Conservation (phyloP, 148 eudicot species). For the Rhododendron griersonianum region DNA sequence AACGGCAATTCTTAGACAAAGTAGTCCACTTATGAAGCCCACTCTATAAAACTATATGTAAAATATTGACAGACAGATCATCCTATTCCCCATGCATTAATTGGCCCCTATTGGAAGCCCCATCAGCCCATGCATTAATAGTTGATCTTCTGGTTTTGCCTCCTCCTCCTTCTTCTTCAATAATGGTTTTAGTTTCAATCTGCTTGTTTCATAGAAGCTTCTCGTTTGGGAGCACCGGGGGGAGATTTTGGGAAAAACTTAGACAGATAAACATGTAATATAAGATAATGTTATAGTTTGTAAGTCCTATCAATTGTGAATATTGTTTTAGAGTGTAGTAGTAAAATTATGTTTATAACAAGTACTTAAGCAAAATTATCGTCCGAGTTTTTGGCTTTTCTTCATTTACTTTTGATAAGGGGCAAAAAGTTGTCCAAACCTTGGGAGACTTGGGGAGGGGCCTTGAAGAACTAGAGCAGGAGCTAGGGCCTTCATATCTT, state of each 20-base stretch:
- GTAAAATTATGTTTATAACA: not conserved
- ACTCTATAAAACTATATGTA: not conserved
- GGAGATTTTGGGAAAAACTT: not conserved
- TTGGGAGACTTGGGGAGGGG: not conserved
- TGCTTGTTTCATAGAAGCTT: not conserved
- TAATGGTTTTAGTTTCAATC: not conserved
- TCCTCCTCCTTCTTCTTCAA: not conserved
- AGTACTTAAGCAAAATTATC: not conserved
- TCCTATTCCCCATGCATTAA: not conserved
- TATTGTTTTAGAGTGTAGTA: not conserved
- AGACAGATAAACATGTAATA: not conserved
- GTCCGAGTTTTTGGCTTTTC: not conserved
- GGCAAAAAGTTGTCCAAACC: not conserved
- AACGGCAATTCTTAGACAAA: not conserved
- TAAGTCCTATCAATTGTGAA: not conserved
- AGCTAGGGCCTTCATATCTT: too few relatives aligned
- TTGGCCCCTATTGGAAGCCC: not conserved
- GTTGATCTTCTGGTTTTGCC: not conserved
- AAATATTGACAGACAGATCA: not conserved
- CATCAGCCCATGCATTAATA: not conserved
- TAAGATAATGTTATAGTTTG: not conserved
- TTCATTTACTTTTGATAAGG: not conserved
- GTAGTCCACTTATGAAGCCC: not conserved
- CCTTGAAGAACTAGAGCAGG: too few relatives aligned
- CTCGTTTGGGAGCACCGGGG: not conserved